Evolutionary conservation across 2,329 filamentous ascomycete species (phyloP).

Genomic region (Penicillium paneum): DNA sequence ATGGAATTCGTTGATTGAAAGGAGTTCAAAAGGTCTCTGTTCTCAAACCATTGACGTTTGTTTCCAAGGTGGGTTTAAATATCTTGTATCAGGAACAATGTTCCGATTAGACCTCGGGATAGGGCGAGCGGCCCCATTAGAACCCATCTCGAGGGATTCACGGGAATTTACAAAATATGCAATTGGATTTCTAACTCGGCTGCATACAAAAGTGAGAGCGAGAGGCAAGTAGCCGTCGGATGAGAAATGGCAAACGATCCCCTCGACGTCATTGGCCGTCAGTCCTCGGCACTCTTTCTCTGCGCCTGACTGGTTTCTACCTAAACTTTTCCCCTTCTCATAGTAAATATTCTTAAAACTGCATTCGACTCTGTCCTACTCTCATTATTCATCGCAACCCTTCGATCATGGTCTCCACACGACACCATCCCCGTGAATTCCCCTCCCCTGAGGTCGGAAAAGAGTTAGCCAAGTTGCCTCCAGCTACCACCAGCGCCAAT

Average conservation of each 20-base stretch:
- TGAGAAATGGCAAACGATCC: neutral
- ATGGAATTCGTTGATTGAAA: no score
- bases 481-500: conserved; percentile 20
- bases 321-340: neutral
- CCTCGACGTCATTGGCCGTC: conserved; percentile 10
- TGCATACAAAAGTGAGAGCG: neutral
- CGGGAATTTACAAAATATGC: neutral
- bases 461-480: conserved; percentile 26
- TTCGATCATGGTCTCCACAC: conserved; percentile 52
- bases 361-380: neutral
- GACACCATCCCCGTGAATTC: conserved; percentile 53
- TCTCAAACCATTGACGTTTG: no score
- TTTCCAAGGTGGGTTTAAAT: no score
- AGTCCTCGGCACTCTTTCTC: conserved; percentile 4
- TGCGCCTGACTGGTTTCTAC: neutral
- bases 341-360: neutral
- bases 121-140: neutral
- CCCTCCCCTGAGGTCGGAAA: conserved; percentile 32
- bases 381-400: neutral
- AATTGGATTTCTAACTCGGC: neutral
- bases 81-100: neutral
- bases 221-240: neutral
- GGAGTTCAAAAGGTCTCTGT: no score
- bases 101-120: neutral
- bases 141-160: neutral